Percentiles rank a stretch among this genome's conserved stretches.
phyloP scores from a whole-genome alignment of 2,329 filamentous ascomycete species.

The Penicillium italicum region DNA sequence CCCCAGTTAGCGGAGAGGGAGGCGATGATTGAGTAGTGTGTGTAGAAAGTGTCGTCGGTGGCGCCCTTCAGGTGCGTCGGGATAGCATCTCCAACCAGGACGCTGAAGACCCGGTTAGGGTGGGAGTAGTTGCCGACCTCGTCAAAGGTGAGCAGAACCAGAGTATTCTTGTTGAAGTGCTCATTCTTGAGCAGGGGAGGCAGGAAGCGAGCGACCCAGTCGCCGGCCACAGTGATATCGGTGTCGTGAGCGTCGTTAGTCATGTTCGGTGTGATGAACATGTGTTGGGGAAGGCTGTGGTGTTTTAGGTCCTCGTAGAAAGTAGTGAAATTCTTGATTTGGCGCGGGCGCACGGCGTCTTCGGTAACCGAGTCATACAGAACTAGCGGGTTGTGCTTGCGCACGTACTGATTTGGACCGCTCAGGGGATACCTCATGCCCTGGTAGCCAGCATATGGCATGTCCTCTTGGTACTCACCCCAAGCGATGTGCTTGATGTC shows the following conservation, averaged over 20 bases:
- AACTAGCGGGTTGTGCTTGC: slow-evolving; percentile 71
- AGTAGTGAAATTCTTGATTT: slow-evolving; percentile 69
- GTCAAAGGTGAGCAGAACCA: slow-evolving; percentile 75
- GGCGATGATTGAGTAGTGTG: slow-evolving; percentile 68
- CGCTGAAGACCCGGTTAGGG: slow-evolving; percentile 65
- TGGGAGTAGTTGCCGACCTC: slow-evolving; percentile 67
- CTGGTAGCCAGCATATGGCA: slow-evolving; percentile 72
- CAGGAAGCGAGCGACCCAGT: slow-evolving; percentile 66
- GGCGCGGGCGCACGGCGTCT: slow-evolving; percentile 57
- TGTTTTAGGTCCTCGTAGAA: slow-evolving; percentile 65
- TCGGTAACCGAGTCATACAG: slow-evolving; percentile 63
- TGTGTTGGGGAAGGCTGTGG: slow-evolving; percentile 66
- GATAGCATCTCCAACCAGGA: slow-evolving; percentile 73
- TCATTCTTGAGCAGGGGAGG: slow-evolving; percentile 65
- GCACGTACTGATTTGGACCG: slow-evolving; percentile 70
- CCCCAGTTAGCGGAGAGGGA: slow-evolving; percentile 67
- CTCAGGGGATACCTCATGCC: slow-evolving; percentile 62
- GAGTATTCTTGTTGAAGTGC: slow-evolving; percentile 71
- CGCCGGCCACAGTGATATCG: slow-evolving; percentile 63
- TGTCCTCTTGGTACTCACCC: slow-evolving; percentile 73
- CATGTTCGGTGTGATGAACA: slow-evolving; percentile 52
- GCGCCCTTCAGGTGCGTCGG: slow-evolving; percentile 63
- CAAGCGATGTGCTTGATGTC: slow-evolving; percentile 63
- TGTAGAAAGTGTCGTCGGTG: slow-evolving; percentile 66
- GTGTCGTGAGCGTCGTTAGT: slow-evolving; percentile 72